These are phyloP conservation scores for Calamus simplicifolius DNA, from an alignment of 176 grass and related monocot genomes.

Conservation along the genomic window DNA sequence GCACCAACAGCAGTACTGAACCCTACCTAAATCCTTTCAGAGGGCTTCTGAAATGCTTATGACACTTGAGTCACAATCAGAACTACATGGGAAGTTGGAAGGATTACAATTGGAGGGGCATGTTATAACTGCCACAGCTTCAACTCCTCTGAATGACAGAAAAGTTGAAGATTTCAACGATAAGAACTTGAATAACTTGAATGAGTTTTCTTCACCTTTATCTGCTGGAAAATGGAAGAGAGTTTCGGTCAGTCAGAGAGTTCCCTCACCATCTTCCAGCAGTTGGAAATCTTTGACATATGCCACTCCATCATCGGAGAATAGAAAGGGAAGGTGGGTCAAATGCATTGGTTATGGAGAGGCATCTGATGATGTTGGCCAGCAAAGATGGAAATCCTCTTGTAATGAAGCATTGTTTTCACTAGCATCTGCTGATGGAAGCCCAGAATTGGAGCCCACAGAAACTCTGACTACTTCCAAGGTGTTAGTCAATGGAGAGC, in stretches of 20 bases:
- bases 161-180: conserved; percentile 11
- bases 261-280: not conserved
- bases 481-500: too few species aligned
- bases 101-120: conserved; percentile 25
- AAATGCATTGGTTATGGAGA: not conserved
- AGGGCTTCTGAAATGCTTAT: conserved; percentile 36
- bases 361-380: not conserved
- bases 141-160: conserved; percentile 6
- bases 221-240: not conserved
- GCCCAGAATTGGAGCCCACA: too few species aligned
- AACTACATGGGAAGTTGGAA: conserved; percentile 32
- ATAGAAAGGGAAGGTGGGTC: not conserved
- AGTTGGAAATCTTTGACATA: not conserved
- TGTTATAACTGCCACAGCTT: conserved; percentile 14
- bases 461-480: too few species aligned
- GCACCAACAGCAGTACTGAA: conserved; percentile 26
- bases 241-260: too few species aligned
- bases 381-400: too few species aligned
- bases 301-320: conserved; percentile 32
- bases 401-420: too few species aligned
- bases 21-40: conserved; percentile 39
- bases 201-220: conserved; percentile 2
- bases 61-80: conserved; percentile 30
- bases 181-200: conserved; percentile 21
- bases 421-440: too few species aligned